A percentile compares a stretch with the other conserved stretches of the same genome.
These are phyloP conservation scores for Moricandia arvensis DNA, from an alignment of 345 rosid genomes.

Conservation along the genomic window DNA sequence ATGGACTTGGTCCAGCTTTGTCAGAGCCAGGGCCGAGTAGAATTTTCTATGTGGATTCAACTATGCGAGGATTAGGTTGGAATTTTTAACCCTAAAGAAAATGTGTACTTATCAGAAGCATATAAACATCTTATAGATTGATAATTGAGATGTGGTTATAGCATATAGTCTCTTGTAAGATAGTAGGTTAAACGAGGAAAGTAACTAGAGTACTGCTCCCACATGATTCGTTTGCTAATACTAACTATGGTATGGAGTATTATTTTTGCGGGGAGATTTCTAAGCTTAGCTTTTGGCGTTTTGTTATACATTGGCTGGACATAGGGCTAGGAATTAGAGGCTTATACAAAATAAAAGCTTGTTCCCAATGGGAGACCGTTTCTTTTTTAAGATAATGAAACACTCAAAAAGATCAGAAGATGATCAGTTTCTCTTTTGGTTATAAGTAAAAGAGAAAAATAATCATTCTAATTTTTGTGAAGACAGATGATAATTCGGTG, in stretches of 20 bases:
- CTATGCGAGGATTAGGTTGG: not conserved
- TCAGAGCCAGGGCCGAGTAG: not conserved
- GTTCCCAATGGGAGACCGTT: conserved; percentile 38
- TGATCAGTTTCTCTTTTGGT: conserved; percentile 33
- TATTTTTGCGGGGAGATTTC: too few relatives aligned
- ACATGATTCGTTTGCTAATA: conserved; percentile 8
- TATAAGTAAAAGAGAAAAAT: conserved; percentile 4
- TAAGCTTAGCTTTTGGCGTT: too few relatives aligned
- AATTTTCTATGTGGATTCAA: not conserved
- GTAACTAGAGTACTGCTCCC: conserved; percentile 16
- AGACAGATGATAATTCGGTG: not conserved
- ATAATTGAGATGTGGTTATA: not conserved
- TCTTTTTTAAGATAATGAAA: conserved; percentile 32
- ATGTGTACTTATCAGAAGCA: not conserved
- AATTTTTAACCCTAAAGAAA: not conserved
- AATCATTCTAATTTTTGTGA: conserved; percentile 6
- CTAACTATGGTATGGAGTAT: conserved; percentile 23
- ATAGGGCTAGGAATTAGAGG: conserved; percentile 30
- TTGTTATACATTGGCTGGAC: conserved; percentile 10
- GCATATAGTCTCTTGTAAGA: not conserved
- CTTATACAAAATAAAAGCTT: not conserved
- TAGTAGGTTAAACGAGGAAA: conserved; percentile 20
- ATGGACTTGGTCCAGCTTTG: not conserved
- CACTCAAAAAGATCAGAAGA: conserved; percentile 26
- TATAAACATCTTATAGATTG: not conserved